Conservation (phyloP, 306 rosid genomes). For the Dalbergia oliveri region DNA sequence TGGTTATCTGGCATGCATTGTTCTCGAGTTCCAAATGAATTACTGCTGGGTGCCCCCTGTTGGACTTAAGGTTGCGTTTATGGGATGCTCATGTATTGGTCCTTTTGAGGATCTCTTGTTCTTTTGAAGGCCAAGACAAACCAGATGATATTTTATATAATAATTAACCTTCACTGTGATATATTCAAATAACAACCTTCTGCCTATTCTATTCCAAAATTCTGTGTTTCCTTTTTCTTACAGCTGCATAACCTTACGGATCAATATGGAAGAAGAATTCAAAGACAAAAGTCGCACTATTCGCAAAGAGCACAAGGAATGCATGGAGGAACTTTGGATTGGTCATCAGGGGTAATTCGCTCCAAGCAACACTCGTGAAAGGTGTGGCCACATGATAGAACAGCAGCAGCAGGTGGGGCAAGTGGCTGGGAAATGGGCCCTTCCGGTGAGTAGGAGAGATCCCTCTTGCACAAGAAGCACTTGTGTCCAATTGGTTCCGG, state of each 20-base stretch:
- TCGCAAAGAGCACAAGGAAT: conserved; percentile 66
- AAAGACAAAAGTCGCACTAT: conserved; percentile 21
- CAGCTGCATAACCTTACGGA: conserved; percentile 19
- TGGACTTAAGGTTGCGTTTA: too few relatives aligned
- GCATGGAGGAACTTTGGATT: conserved; percentile 66
- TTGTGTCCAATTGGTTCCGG: conserved; percentile 54
- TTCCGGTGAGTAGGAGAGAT: conserved; percentile 63
- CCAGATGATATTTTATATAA: neutral
- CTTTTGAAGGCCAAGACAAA: neutral
- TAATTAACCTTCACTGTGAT: neutral
- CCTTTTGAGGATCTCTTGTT: too few relatives aligned
- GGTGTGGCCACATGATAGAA: conserved; percentile 75
- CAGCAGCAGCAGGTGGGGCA: conserved; percentile 51
- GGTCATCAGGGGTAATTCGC: conserved; percentile 63
- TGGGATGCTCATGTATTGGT: too few relatives aligned
- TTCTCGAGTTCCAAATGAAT: too few relatives aligned
- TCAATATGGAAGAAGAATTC: conserved; percentile 3
- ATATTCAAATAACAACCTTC: neutral
- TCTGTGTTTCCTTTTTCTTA: conserved; percentile 4
- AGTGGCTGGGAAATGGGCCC: conserved; percentile 55
- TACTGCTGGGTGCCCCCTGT: too few relatives aligned
- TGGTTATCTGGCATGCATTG: too few relatives aligned
- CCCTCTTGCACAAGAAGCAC: conserved; percentile 71
- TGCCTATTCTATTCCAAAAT: conserved; percentile 30
- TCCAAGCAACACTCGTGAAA: conserved; percentile 70